Evolutionary conservation across 495 filamentous ascomycete genomes (phyloP).

Genomic region (Penicillium simplicissimum): DNA sequence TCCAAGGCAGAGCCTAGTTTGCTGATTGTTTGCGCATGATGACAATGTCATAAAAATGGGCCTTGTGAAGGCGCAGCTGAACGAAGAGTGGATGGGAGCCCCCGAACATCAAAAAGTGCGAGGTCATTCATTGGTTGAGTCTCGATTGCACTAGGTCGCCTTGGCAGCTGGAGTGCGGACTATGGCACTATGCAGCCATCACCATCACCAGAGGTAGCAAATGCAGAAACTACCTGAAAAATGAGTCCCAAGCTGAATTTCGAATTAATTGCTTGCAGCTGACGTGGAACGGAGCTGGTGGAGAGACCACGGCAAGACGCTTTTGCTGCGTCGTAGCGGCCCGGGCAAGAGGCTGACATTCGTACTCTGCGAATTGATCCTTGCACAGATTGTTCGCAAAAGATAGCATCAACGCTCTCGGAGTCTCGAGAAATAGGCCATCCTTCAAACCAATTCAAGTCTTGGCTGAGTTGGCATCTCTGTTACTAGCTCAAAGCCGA

Average conservation of each 20-base stretch:
- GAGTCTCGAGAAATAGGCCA: too few species aligned
- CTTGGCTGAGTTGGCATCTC: background rate
- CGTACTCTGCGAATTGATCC: background rate
- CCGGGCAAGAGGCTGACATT: background rate
- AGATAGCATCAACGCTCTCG: background rate
- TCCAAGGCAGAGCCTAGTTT: background rate
- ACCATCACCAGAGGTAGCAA: slow-evolving; percentile 1
- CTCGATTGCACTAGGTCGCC: background rate
- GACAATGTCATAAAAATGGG: background rate
- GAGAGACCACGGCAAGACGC: slow-evolving; percentile 8
- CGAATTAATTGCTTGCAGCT: slow-evolving; percentile 5
- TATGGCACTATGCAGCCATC: slow-evolving; percentile 18
- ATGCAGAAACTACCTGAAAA: slow-evolving; percentile 1
- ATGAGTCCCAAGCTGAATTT: background rate
- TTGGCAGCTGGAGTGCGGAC: slow-evolving; percentile 16
- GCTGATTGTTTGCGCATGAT: background rate
- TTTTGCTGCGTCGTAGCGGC: background rate
- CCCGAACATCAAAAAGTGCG: background rate
- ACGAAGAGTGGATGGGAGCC: background rate
- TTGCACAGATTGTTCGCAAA: background rate
- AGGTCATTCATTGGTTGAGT: slow-evolving; percentile 10
- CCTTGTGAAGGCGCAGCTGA: background rate
- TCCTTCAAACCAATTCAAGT: too few species aligned
- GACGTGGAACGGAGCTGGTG: background rate
- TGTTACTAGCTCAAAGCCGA: background rate